Evolutionary conservation across 768 basidiomycete genomes (phyloP).

Genomic region (Clitopilus hobsonii): DNA sequence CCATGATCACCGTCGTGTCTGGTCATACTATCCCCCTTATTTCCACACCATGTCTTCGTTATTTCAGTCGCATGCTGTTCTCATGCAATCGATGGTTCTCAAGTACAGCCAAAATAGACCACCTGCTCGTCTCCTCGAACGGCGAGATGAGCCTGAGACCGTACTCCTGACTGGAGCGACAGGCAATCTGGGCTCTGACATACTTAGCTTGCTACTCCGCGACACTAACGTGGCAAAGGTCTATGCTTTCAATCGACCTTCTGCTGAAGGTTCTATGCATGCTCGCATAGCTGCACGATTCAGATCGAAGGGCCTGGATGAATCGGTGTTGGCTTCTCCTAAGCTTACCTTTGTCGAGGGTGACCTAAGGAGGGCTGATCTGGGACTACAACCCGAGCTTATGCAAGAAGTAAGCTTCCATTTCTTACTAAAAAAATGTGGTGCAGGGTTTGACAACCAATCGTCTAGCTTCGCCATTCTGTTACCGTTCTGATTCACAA

Average conservation of each 20-base stretch:
- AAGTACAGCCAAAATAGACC: neutral
- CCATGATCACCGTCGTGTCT: neutral
- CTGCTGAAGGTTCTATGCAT: constrained; percentile 1
- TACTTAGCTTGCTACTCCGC: constrained; percentile 19
- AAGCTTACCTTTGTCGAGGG: constrained; percentile 16
- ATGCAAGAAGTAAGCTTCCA: constrained; percentile 6
- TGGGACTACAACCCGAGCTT: constrained; percentile 8
- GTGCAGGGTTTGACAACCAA: neutral
- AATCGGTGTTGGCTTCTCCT: constrained; percentile 4
- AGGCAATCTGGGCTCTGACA: constrained; percentile 18
- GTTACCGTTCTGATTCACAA: constrained; percentile 29
- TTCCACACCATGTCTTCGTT: neutral
- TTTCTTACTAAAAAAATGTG: neutral
- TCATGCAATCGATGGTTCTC: neutral
- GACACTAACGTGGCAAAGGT: constrained; percentile 29
- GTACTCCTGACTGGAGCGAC: constrained; percentile 24
- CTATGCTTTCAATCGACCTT: constrained; percentile 29
- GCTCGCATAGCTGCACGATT: constrained; percentile 14
- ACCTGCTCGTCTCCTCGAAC: neutral
- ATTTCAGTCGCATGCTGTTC: neutral
- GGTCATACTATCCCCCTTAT: neutral
- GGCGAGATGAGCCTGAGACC: neutral
- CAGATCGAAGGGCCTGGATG: constrained; percentile 13
- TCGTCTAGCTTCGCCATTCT: constrained; percentile 17
- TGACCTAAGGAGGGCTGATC: constrained; percentile 7